Evolutionary conservation across 148 eudicot species (phyloP).

Genomic region (Vaccinium corymbosum): DNA sequence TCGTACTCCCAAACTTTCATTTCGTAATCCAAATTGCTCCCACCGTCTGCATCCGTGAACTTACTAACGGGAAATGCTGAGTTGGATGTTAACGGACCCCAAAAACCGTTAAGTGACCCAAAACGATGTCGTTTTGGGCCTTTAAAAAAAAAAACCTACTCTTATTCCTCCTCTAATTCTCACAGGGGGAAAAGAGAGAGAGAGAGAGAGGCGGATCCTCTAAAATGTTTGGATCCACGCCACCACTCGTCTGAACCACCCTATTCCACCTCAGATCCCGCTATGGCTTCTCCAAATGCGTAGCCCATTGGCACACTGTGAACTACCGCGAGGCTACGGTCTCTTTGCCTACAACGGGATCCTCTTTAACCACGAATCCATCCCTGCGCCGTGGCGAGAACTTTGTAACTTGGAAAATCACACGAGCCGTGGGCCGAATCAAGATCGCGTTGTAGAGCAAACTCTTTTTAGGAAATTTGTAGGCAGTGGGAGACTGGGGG

Average conservation of each 20-base stretch:
- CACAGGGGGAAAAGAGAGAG: too few species aligned
- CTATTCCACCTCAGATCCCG: constrained; percentile 94
- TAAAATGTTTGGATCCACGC: constrained; percentile 93
- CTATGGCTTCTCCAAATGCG: constrained; percentile 76
- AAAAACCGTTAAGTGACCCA: too few species aligned
- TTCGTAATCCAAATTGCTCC: too few species aligned
- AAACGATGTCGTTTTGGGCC: too few species aligned
- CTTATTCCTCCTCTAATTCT: too few species aligned
- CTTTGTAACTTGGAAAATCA: constrained; percentile 95
- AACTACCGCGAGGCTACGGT: constrained; percentile 91
- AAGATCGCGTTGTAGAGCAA: constrained; percentile 82
- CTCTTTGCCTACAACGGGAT: constrained; percentile 92
- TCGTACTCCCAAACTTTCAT: too few species aligned
- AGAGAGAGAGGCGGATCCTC: constrained; percentile 44
- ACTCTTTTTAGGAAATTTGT: constrained; percentile 76
- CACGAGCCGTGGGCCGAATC: constrained; percentile 86
- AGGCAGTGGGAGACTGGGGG: constrained; percentile 90
- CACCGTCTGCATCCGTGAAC: too few species aligned
- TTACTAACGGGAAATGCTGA: too few species aligned
- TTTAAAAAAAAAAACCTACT: too few species aligned
- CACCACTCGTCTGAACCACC: constrained; percentile 68
- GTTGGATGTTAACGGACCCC: too few species aligned
- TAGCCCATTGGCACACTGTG: constrained; percentile 95
- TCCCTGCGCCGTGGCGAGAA: constrained; percentile 88
- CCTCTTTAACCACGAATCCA: constrained; percentile 69